phyloP scores from a whole-genome alignment of 2,329 filamentous ascomycete species.

The Ciborinia camelliae region DNA sequence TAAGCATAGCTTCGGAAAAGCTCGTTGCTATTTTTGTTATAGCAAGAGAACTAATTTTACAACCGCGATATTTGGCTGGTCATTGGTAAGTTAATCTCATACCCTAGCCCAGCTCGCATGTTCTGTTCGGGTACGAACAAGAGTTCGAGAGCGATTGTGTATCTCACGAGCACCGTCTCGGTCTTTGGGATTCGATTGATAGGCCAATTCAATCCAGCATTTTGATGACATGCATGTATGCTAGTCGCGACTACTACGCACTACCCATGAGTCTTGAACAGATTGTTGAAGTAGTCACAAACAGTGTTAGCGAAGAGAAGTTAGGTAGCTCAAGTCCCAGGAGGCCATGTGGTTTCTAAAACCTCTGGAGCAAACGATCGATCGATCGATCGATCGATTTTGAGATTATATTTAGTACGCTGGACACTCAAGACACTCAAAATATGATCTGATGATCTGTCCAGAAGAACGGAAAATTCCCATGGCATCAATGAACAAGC shows the following conservation, averaged over 20 bases:
- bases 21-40: not conserved
- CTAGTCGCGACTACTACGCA: too few relatives aligned
- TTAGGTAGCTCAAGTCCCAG: not conserved
- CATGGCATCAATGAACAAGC: too few relatives aligned
- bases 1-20: not conserved
- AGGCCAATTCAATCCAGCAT: too few relatives aligned
- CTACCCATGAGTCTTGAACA: too few relatives aligned
- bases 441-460: too few relatives aligned
- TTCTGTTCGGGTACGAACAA: fast-evolving
- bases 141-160: not conserved
- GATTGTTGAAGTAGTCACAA: not conserved
- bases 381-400: too few relatives aligned
- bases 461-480: too few relatives aligned
- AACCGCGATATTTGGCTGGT: not conserved
- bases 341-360: not conserved
- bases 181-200: not conserved
- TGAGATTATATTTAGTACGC: too few relatives aligned
- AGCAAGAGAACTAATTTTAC: not conserved
- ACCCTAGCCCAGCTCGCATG: not conserved
- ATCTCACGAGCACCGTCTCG: not conserved
- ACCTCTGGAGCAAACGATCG: not conserved
- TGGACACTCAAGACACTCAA: too few relatives aligned
- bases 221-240: too few relatives aligned
- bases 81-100: not conserved
- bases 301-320: not conserved